A percentile compares a stretch with the other conserved stretches of the same genome.
Conservation (phyloP, 2,329 filamentous ascomycete genomes). For the Rutstroemia sp. region DNA sequence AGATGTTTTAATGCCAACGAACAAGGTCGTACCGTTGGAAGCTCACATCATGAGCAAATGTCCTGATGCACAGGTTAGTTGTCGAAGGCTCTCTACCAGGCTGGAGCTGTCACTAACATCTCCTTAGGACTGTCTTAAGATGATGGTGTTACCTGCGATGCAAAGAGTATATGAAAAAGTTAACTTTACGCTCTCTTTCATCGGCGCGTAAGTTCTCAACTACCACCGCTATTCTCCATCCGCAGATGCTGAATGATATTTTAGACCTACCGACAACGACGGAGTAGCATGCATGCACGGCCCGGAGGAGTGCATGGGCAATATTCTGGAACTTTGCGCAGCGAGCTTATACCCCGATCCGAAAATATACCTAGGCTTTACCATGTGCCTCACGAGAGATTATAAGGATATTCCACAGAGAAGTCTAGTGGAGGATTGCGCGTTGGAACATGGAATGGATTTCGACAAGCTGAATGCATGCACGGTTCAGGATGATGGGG, state of each 20-base stretch:
- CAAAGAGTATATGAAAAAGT: slow-evolving; percentile 74
- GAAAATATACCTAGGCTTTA: slow-evolving; percentile 85
- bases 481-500: slow-evolving; percentile 68
- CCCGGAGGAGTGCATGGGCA: slow-evolving; percentile 81
- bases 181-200: slow-evolving; percentile 84
- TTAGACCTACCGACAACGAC: slow-evolving; percentile 62
- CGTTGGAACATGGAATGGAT: slow-evolving; percentile 82
- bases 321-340: slow-evolving; percentile 91
- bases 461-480: slow-evolving; percentile 78
- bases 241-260: neutral
- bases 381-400: slow-evolving; percentile 76
- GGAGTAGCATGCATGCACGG: slow-evolving; percentile 87
- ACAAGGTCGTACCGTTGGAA: slow-evolving; percentile 64
- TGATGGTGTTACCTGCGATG: slow-evolving; percentile 83
- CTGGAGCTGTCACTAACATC: neutral
- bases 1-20: neutral
- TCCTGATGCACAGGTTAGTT: slow-evolving; percentile 65
- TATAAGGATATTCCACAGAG: slow-evolving; percentile 73
- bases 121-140: slow-evolving; percentile 63
- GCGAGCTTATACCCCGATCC: slow-evolving; percentile 74
- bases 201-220: slow-evolving; percentile 50
- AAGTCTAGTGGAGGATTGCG: slow-evolving; percentile 76
- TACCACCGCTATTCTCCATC: no score
- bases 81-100: neutral
- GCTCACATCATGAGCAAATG: slow-evolving; percentile 98